phyloP scores from a whole-genome alignment of 208 protist genomes.

The Leishmania lainsoni region DNA sequence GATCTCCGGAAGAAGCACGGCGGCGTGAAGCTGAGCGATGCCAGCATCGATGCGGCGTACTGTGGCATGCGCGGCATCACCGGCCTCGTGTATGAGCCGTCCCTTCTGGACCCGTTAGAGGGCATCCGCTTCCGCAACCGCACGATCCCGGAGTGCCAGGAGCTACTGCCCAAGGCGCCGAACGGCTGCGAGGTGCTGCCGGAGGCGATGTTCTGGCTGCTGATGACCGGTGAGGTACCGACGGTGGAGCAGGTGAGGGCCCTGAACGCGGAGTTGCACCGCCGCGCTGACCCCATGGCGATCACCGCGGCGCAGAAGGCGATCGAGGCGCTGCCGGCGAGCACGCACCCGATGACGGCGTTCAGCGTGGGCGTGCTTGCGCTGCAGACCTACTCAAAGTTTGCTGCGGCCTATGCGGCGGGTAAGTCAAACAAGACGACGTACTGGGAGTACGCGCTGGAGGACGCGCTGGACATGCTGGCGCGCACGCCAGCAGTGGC shows the following conservation, averaged over 20 bases:
- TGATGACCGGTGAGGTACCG: slow-evolving; percentile 96
- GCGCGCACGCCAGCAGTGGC: slow-evolving; percentile 89
- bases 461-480: slow-evolving; percentile 95
- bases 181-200: slow-evolving; percentile 92
- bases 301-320: slow-evolving; percentile 75
- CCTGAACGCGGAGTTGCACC: slow-evolving; percentile 87
- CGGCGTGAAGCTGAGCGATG: slow-evolving; percentile 84
- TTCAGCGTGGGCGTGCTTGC: slow-evolving; percentile 85
- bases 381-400: slow-evolving; percentile 94
- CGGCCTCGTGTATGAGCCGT: slow-evolving; percentile 96
- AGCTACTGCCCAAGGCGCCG: slow-evolving; percentile 88
- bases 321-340: slow-evolving; percentile 89
- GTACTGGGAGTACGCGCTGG: slow-evolving; percentile 96
- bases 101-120: slow-evolving; percentile 94
- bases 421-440: slow-evolving; percentile 93
- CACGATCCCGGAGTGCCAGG: slow-evolving; percentile 95
- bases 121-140: slow-evolving; percentile 97
- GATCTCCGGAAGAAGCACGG: slow-evolving; percentile 85
- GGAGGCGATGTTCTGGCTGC: slow-evolving; percentile 97
- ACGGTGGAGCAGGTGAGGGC: slow-evolving; percentile 75
- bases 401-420: slow-evolving; percentile 90
- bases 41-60: slow-evolving; percentile 92
- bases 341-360: slow-evolving; percentile 97
- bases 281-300: slow-evolving; percentile 60
- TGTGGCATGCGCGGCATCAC: slow-evolving; percentile 97